Evolutionary conservation across 176 grass and related monocot species (phyloP).

Genomic region (Areca catechu): DNA sequence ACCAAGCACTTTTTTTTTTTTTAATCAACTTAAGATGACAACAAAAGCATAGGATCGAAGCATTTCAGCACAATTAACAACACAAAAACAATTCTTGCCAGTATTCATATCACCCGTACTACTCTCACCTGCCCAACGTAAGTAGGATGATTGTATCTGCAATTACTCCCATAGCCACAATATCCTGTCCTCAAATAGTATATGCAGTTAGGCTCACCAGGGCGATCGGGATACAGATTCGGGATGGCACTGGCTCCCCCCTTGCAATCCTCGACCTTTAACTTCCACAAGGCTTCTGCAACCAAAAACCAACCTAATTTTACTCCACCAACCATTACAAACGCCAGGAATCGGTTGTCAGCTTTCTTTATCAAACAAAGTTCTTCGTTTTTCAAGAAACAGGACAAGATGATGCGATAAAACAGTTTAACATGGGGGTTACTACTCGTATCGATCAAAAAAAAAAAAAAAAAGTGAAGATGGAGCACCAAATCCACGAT

Average conservation of each 20-base stretch:
- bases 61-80: too few species aligned
- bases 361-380: too few species aligned
- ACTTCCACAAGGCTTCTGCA: slow-evolving; percentile 20
- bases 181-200: slow-evolving; percentile 31
- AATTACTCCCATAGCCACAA: slow-evolving; percentile 36
- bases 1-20: too few species aligned
- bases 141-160: slow-evolving; percentile 37
- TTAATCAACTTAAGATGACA: too few species aligned
- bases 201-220: slow-evolving; percentile 29
- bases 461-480: not conserved
- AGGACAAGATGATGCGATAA: too few species aligned
- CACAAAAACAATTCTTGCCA: not conserved
- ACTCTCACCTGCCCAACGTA: slow-evolving; percentile 12
- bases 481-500: not conserved
- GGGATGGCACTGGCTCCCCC: not conserved
- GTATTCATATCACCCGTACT: not conserved
- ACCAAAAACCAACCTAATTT: not conserved
- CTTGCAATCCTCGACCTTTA: slow-evolving; percentile 20
- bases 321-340: too few species aligned
- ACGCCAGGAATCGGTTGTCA: too few species aligned
- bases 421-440: too few species aligned
- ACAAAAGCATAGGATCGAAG: too few species aligned
- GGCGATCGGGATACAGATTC: slow-evolving; percentile 31
- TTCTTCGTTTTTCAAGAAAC: too few species aligned
- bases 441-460: too few species aligned